phyloP scores from a whole-genome alignment of 805 yeast genomes.

The Brettanomyces anomalus region DNA sequence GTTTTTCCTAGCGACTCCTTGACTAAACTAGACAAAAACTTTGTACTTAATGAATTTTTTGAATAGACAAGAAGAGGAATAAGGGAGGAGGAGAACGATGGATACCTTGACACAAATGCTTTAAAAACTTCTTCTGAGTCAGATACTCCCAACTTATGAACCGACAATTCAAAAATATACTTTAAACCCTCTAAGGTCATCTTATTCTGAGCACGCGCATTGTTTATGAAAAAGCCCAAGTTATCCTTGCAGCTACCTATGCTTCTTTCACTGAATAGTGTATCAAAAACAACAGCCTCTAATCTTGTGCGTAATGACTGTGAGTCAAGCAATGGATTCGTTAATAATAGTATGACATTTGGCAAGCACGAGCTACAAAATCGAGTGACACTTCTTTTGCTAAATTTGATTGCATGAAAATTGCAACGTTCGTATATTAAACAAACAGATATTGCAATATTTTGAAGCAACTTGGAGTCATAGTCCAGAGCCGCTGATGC shows the following conservation, averaged over 20 bases:
- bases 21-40: constrained; percentile 37
- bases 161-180: constrained; percentile 22
- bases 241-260: constrained; percentile 20
- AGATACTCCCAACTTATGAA: constrained; percentile 26
- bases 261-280: constrained; percentile 21
- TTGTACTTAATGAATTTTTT: constrained; percentile 45
- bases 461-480: neutral
- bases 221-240: constrained; percentile 23
- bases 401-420: constrained; percentile 15
- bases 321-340: neutral
- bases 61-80: constrained; percentile 38
- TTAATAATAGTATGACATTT: constrained; percentile 9
- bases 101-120: constrained; percentile 30
- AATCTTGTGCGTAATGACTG: neutral
- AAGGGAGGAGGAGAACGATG: constrained; percentile 32
- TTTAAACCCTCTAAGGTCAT: constrained; percentile 17
- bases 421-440: constrained; percentile 17
- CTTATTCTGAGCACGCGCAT: constrained; percentile 8
- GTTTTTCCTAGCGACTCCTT: constrained; percentile 18
- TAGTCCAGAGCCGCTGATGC: neutral
- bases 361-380: constrained; percentile 21
- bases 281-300: constrained; percentile 16
- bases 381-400: constrained; percentile 17
- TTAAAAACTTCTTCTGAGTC: constrained; percentile 41
- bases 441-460: constrained; percentile 4